A percentile compares a stretch with the other conserved stretches of the same genome.
These are phyloP conservation scores for Schwanniomyces sp. DNA, from an alignment of 805 yeast genomes.

Conservation along the genomic window DNA sequence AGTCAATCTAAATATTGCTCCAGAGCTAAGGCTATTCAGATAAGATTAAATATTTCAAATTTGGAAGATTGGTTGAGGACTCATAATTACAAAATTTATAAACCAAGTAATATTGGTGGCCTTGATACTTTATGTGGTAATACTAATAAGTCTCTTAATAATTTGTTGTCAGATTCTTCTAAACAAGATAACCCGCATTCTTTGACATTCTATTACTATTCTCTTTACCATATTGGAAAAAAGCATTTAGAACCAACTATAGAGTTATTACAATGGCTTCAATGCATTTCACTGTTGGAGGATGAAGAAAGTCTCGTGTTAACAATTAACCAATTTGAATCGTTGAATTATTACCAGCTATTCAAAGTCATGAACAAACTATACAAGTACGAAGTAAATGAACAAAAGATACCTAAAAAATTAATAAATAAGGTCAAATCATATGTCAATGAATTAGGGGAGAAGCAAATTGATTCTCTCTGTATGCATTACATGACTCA, in stretches of 20 bases:
- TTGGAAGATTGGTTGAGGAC: slow-evolving; percentile 92
- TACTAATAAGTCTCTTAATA: slow-evolving; percentile 13
- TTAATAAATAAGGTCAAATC: slow-evolving; percentile 26
- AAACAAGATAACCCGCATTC: slow-evolving; percentile 42
- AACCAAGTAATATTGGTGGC: slow-evolving; percentile 33
- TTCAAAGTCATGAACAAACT: slow-evolving; percentile 62
- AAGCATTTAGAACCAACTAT: slow-evolving; percentile 69
- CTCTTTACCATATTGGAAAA: slow-evolving; percentile 64
- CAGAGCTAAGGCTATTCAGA: slow-evolving; percentile 84
- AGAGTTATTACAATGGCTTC: slow-evolving; percentile 87
- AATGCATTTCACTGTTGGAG: slow-evolving; percentile 71
- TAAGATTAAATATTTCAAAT: slow-evolving; percentile 79
- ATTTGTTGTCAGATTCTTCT: slow-evolving; percentile 21
- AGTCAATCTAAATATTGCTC: slow-evolving; percentile 69
- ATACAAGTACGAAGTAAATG: slow-evolving; percentile 84
- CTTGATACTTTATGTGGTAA: slow-evolving; percentile 17
- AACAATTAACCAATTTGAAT: slow-evolving; percentile 52
- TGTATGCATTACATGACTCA: slow-evolving; percentile 41
- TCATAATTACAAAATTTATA: slow-evolving; percentile 49
- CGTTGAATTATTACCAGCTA: slow-evolving; percentile 68
- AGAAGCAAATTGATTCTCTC: slow-evolving; percentile 25
- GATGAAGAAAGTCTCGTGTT: slow-evolving; percentile 62
- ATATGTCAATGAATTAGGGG: slow-evolving; percentile 38
- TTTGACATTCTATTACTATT: slow-evolving; percentile 60
- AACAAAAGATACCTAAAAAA: slow-evolving; percentile 56